Evolutionary conservation across 2,329 filamentous ascomycete genomes (phyloP).

Genomic region (Trichoderma afroharzianum): DNA sequence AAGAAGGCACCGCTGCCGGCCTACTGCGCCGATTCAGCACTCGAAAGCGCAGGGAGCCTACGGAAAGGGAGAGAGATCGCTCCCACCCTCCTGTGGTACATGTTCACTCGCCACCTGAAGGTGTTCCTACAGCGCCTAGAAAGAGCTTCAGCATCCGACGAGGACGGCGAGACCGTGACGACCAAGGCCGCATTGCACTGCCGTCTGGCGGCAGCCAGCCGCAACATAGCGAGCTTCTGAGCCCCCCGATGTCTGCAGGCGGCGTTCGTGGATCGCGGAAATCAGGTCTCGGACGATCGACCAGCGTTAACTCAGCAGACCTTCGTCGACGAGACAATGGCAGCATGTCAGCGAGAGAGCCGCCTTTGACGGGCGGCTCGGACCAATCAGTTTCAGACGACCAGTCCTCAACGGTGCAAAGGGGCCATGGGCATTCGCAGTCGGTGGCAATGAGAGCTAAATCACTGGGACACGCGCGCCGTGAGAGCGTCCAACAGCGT

Average conservation of each 20-base stretch:
- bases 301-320: slow-evolving; percentile 87
- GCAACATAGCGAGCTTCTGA: slow-evolving; percentile 74
- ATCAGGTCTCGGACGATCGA: slow-evolving; percentile 74
- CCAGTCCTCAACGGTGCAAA: slow-evolving; percentile 49
- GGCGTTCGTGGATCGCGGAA: slow-evolving; percentile 54
- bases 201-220: slow-evolving; percentile 61
- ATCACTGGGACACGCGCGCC: slow-evolving; percentile 81
- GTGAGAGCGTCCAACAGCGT: slow-evolving; percentile 88
- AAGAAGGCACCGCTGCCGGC: slow-evolving; percentile 82
- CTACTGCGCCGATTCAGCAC: slow-evolving; percentile 89
- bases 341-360: slow-evolving; percentile 52
- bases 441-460: slow-evolving; percentile 72
- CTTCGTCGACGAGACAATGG: slow-evolving; percentile 60
- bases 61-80: slow-evolving; percentile 59
- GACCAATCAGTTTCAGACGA: slow-evolving; percentile 65
- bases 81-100: slow-evolving; percentile 71
- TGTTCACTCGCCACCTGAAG: slow-evolving; percentile 72
- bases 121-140: slow-evolving; percentile 55
- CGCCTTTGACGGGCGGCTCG: slow-evolving; percentile 72
- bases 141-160: slow-evolving; percentile 85
- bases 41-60: slow-evolving; percentile 66
- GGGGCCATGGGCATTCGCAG: slow-evolving; percentile 49
- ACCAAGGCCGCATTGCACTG: slow-evolving; percentile 43
- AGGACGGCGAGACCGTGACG: slow-evolving; percentile 52
- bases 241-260: slow-evolving; percentile 64